Evolutionary conservation across 2,329 filamentous ascomycete species (phyloP).

Genomic region (Dissoconium aciculare): DNA sequence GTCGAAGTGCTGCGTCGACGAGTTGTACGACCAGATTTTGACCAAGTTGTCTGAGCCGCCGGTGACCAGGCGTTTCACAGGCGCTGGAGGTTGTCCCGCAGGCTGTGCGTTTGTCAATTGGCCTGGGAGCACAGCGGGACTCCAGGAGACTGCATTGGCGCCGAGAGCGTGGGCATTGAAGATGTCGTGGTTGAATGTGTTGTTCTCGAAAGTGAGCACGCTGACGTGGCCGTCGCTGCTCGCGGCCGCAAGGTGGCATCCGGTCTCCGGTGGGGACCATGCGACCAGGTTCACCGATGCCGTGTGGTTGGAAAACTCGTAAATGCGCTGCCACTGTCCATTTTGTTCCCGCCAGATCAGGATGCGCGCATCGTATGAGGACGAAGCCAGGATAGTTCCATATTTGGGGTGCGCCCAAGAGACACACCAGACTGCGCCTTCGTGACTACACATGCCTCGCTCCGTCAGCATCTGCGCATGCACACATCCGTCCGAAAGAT

Average conservation of each 20-base stretch:
- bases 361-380: conserved; percentile 93
- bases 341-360: conserved; percentile 90
- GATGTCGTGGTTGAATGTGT: conserved; percentile 75
- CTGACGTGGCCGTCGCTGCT: conserved; percentile 86
- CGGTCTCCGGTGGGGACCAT: conserved; percentile 93
- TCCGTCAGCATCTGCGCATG: background rate
- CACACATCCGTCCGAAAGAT: conserved; percentile 24
- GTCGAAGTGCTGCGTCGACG: conserved; percentile 23
- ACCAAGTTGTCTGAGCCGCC: conserved; percentile 87
- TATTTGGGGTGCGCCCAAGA: conserved; percentile 98
- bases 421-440: conserved; percentile 95
- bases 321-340: conserved; percentile 54
- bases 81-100: conserved; percentile 28
- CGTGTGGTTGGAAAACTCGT: conserved; percentile 86
- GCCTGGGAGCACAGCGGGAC: conserved; percentile 68
- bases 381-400: conserved; percentile 90
- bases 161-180: conserved; percentile 88
- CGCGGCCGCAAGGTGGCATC: conserved; percentile 86
- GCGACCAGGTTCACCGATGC: conserved; percentile 92
- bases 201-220: conserved; percentile 94
- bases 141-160: conserved; percentile 93
- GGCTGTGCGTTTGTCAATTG: conserved; percentile 60
- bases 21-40: conserved; percentile 81
- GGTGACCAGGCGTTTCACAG: conserved; percentile 72
- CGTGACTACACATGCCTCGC: conserved; percentile 46